Conservation (phyloP, 2,329 filamentous ascomycete genomes). For the Hirsutella rhossiliensis region DNA sequence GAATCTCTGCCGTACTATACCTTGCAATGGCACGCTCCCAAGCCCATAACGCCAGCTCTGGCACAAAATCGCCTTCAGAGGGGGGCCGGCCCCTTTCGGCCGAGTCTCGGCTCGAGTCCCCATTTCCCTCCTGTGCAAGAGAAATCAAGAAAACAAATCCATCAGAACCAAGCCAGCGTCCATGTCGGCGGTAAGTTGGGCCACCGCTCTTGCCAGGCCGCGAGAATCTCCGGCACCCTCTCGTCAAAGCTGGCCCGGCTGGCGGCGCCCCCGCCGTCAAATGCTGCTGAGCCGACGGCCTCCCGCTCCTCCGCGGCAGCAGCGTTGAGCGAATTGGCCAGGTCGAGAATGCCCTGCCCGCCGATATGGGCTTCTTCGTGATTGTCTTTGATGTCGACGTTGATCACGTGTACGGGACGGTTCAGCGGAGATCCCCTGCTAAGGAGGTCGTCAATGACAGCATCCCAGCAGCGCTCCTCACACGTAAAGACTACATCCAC, state of each 20-base stretch:
- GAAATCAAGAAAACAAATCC: not conserved
- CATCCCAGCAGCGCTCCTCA: conserved; percentile 96
- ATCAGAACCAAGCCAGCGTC: conserved; percentile 89
- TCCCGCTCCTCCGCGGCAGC: conserved; percentile 69
- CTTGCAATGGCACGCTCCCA: too few relatives aligned
- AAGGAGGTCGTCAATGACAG: conserved; percentile 86
- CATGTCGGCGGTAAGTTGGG: conserved; percentile 82
- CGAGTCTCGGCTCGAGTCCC: too few relatives aligned
- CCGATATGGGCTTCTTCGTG: conserved; percentile 91
- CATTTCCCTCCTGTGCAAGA: not conserved
- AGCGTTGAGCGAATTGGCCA: conserved; percentile 74
- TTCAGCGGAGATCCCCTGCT: conserved; percentile 79
- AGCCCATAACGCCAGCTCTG: too few relatives aligned
- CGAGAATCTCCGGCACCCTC: conserved; percentile 81
- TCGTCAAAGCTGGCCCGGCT: conserved; percentile 78
- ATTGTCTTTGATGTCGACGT: conserved; percentile 96
- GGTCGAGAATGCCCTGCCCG: conserved; percentile 80
- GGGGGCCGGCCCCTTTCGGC: too few relatives aligned
- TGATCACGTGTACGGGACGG: conserved; percentile 91
- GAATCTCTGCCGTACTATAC: too few relatives aligned
- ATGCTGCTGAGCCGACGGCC: conserved; percentile 47
- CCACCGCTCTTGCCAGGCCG: conserved; percentile 90
- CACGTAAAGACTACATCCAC: conserved; percentile 95
- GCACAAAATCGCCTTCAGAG: too few relatives aligned
- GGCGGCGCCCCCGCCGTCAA: conserved; percentile 56